Conservation (phyloP, 2,329 filamentous ascomycete genomes). For the Epichloe gansuensis region DNA sequence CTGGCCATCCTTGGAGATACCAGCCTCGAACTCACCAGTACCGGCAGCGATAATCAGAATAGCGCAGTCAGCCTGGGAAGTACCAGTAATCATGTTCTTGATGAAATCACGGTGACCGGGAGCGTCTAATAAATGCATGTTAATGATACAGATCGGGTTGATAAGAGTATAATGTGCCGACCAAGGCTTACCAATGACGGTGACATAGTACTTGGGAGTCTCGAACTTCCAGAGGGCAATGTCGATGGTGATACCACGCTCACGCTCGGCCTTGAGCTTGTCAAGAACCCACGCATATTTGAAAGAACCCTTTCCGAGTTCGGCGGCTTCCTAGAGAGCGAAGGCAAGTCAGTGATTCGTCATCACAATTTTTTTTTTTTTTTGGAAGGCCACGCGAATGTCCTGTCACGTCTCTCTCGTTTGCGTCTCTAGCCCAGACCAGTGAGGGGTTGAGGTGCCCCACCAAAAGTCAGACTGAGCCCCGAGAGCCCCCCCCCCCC, state of each 20-base stretch:
- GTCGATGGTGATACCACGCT: slow-evolving; percentile 99
- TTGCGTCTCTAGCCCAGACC: neutral
- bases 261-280: slow-evolving; percentile 97
- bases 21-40: slow-evolving; percentile 99
- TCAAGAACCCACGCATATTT: slow-evolving; percentile 99
- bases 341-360: neutral
- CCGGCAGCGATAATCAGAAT: slow-evolving; percentile 99
- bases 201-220: slow-evolving; percentile 95
- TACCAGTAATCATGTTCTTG: slow-evolving; percentile 99
- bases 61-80: slow-evolving; percentile 98
- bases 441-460: slow-evolving; percentile 10
- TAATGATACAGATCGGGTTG: neutral
- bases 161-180: no score
- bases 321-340: slow-evolving; percentile 73
- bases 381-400: neutral
- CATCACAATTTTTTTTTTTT: neutral
- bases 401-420: neutral
- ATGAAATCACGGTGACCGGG: slow-evolving; percentile 99
- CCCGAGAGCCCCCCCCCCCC: neutral
- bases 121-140: slow-evolving; percentile 49
- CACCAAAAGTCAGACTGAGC: slow-evolving; percentile 7
- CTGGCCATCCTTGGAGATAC: slow-evolving; percentile 99
- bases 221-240: slow-evolving; percentile 99
- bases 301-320: slow-evolving; percentile 99
- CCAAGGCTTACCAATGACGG: slow-evolving; percentile 67